Evolutionary conservation across 2,329 filamentous ascomycete species (phyloP).

Genomic region (Claviceps arundinis): DNA sequence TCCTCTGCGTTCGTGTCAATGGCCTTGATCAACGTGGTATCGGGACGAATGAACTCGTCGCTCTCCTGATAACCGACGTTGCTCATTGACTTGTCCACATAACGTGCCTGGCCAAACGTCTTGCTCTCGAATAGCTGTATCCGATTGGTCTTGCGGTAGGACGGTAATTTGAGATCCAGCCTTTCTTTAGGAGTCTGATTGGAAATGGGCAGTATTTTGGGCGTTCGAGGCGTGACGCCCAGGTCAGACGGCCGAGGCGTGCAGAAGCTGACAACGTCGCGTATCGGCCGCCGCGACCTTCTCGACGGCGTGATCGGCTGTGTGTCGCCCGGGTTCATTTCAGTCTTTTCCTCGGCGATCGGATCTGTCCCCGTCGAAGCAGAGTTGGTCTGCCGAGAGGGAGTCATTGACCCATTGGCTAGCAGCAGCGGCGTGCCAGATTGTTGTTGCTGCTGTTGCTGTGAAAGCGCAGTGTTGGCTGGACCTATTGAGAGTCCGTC

Average conservation of each 20-base stretch:
- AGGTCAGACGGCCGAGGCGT: constrained; percentile 33
- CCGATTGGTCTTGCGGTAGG: constrained; percentile 65
- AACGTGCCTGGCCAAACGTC: constrained; percentile 71
- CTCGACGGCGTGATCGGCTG: constrained; percentile 20
- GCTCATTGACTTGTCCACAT: constrained; percentile 93
- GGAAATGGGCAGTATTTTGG: constrained; percentile 59
- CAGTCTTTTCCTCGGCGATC: constrained; percentile 20
- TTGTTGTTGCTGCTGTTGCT: constrained; percentile 21
- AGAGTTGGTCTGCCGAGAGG: constrained; percentile 30
- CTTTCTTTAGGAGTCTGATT: constrained; percentile 72
- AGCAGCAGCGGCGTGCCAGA: constrained; percentile 16
- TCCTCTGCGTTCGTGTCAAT: constrained; percentile 47
- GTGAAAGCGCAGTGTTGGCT: too few species aligned
- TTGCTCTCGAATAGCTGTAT: constrained; percentile 74
- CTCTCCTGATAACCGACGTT: constrained; percentile 93
- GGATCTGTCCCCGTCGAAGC: constrained; percentile 30
- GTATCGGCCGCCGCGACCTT: constrained; percentile 30
- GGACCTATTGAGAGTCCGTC: constrained; percentile 48
- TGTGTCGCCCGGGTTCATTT: constrained; percentile 19
- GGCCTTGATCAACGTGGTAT: constrained; percentile 55
- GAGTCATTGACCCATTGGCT: constrained; percentile 30
- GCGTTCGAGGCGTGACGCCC: constrained; percentile 36
- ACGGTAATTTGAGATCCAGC: constrained; percentile 63
- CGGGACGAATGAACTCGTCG: constrained; percentile 71
- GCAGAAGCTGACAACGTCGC: constrained; percentile 41